Evolutionary conservation across 345 rosid genomes (phyloP), one percentile per base, ranked within the genome.

Genomic region (Salix koriyanagi): DNA sequence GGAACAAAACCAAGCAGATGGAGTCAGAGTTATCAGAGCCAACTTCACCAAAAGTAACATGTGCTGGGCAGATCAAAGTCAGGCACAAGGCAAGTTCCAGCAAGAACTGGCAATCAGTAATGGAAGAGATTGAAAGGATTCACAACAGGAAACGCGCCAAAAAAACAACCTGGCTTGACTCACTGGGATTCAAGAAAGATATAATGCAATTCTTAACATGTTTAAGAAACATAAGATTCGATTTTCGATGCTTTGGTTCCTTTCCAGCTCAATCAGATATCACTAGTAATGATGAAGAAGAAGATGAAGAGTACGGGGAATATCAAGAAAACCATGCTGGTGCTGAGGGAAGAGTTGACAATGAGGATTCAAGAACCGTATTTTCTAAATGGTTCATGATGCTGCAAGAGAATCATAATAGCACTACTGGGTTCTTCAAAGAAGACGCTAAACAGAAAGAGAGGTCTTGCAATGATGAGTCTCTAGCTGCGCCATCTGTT

Each of bases 21-120:
- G 91, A 86, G 0, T 76, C 85, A 2, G 92, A 76, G 79, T 86
- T 77, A 25, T 73, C 87, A 12, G 97, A 95, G 65, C 99, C 99
- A 0, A 92, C 93, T 11, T 95, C 99, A 9, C 97, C 99, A 1
- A 88, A 91, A 78, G 97, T 95, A 32, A 95, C 95, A 1, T 95
- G 99, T 48, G 94, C 93, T 5, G 99, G 99, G 39, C 95, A 95
- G 90, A 91, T 95, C 88, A 95, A 90, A 86, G 93, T 92, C n/a
- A 80, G 89, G 75, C 90, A 89, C 21, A 88, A 89, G 71, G 79
- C 84, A 8, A 77, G 84, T 39, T 50, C 91, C 42, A 83, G 92
- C 79, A 92, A 88, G 89, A 92, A 83, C 71, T 92, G 91, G 97
- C 92, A 91, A 82, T 86, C 93, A 0, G 88, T 92, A 1, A 91